Base-by-base conservation (phyloP, 345 rosid genomes). In the Pugionium dolabratum region DNA sequence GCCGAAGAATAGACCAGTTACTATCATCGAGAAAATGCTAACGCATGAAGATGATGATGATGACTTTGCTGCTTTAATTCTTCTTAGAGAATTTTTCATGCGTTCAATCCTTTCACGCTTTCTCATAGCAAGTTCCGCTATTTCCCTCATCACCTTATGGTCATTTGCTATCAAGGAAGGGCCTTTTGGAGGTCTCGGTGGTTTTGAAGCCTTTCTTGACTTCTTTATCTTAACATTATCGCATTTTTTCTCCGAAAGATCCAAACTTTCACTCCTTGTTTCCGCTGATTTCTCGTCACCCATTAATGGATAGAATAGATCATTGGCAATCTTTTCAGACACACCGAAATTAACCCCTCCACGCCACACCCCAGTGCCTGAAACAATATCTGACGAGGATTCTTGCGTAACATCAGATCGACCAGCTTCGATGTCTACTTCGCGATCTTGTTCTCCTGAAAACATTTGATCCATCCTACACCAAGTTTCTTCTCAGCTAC, bases 151-250 rank as follows among this genome's bases (percentile, higher is more conserved):
- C 50, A 93, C 70, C 76, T 80, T 81, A 67, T 82, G 88, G 75
- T 93, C 98, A 11, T 81, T 88, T 29, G 81, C 87, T 84, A 79
- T 85, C 58, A 90, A 62, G 51, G 78, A 67, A 33, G 91, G 91
- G 48, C 87, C 81, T 71, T 79, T 88, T 1, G 97, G 97, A 44
- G 97, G 96, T 42, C 87, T 74, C 0, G 98, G 98, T 49, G 98
- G 98, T 77, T 83, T 90, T 35, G 91, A 78, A 76, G 95, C 81
- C 70, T 80, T 82, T 75, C 85, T 82, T 10, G 65, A 58, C 54
- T 82, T 80, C 66, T 80, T 79, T 32, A 64, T 56, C 56, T 85
- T 83, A 33, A 54, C 86, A 65, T 54, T 79, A 40, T 60, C 80
- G 1, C 46, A 50, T 55, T 68, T 75, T 8, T 26, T 29, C 34